Conservation (phyloP, 495 filamentous ascomycete genomes). For the Daldinia concentrica region DNA sequence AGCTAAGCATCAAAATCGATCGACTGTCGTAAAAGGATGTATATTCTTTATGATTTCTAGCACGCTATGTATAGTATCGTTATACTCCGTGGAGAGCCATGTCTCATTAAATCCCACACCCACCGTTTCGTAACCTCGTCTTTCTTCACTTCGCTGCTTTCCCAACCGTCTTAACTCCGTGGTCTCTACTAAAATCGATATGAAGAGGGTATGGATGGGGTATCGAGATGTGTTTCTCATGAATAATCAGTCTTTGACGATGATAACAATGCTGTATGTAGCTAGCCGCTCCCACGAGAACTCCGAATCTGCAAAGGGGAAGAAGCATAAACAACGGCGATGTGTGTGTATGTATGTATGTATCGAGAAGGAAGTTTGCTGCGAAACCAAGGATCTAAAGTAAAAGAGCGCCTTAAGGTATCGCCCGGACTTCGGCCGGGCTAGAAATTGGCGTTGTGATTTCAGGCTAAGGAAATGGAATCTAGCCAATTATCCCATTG, state of each 20-base stretch:
- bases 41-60: conserved; percentile 13
- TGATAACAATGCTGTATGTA: conserved; percentile 1
- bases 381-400: no score
- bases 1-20: background rate
- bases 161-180: conserved; percentile 22
- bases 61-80: conserved; percentile 6
- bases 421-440: background rate
- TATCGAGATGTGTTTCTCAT: conserved; percentile 31
- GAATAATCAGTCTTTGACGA: conserved; percentile 32
- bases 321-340: background rate
- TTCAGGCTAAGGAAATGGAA: conserved; percentile 11
- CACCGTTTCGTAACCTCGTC: background rate
- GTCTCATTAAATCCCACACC: conserved; percentile 20
- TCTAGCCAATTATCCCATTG: background rate
- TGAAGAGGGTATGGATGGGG: conserved; percentile 29
- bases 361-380: background rate
- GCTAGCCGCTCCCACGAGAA: background rate
- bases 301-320: background rate
- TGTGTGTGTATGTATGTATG: background rate
- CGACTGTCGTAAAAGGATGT: background rate
- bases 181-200: conserved; percentile 16
- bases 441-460: background rate
- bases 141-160: background rate
- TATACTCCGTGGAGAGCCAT: conserved; percentile 4
- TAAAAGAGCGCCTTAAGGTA: background rate